Evolutionary conservation across 164 flowering plant species (phyloP).

Genomic region (Stephania yunnanensis): DNA sequence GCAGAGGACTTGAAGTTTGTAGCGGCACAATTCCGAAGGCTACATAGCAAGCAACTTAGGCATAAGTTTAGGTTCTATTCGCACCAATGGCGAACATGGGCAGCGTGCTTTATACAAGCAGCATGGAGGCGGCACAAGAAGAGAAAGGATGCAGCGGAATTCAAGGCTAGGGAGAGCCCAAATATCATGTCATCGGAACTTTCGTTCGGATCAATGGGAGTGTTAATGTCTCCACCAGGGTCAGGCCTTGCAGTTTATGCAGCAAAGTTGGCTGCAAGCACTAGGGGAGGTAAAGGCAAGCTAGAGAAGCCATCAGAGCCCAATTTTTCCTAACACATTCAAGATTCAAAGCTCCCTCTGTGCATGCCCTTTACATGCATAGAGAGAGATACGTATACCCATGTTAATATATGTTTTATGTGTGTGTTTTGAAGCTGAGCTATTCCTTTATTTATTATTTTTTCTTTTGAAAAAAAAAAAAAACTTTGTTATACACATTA

Average conservation of each 20-base stretch:
- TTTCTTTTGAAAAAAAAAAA: no score
- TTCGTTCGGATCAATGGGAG: background rate
- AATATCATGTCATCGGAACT: conserved; percentile 10
- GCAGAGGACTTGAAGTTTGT: conserved; percentile 88
- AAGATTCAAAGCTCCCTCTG: no score
- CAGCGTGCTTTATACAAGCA: conserved; percentile 81
- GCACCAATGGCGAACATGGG: conserved; percentile 94
- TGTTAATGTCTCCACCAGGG: conserved; percentile 7
- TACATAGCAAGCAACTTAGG: conserved; percentile 78
- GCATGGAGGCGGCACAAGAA: conserved; percentile 72
- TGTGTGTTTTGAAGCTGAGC: background rate
- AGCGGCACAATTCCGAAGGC: conserved; percentile 68
- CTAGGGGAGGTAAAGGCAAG: conserved; percentile 28
- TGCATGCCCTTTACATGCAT: no score
- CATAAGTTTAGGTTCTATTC: conserved; percentile 85
- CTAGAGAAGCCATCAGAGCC: conserved; percentile 64
- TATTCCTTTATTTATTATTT: no score
- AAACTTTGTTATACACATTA: no score
- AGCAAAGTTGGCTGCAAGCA: conserved; percentile 34
- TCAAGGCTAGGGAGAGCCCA: conserved; percentile 36
- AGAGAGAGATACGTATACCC: no score
- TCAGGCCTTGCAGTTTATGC: conserved; percentile 34
- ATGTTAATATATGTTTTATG: background rate
- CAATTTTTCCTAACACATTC: conserved; percentile 37
- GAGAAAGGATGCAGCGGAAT: conserved; percentile 36